phyloP scores from a whole-genome alignment of 176 grass and related monocot genomes.

The Carex parvula region DNA sequence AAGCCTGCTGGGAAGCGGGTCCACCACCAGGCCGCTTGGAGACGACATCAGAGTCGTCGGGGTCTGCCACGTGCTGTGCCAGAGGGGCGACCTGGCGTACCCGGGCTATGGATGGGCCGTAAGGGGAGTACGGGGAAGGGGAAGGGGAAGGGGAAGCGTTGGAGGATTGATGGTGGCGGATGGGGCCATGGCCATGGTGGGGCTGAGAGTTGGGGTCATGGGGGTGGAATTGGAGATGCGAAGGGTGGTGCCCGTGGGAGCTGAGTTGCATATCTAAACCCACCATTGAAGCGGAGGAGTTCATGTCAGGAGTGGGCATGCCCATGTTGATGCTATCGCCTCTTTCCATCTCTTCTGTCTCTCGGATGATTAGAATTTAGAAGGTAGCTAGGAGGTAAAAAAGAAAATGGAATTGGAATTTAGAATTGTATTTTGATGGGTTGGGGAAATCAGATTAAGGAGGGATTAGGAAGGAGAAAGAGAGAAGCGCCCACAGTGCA shows the following conservation, averaged over 20 bases:
- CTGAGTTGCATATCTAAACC: slow-evolving; percentile 29
- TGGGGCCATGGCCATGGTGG: neutral
- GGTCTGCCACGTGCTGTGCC: neutral
- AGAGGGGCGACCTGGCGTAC: neutral
- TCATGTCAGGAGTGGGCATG: neutral
- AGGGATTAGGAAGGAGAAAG: neutral
- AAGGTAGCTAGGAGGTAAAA: too few relatives aligned
- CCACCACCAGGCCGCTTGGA: neutral
- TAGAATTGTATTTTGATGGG: neutral
- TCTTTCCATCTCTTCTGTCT: slow-evolving; percentile 4
- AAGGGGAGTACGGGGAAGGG: slow-evolving; percentile 19
- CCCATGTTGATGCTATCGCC: slow-evolving; percentile 15
- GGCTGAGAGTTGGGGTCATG: neutral
- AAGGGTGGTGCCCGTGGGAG: neutral
- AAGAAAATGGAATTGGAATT: neutral
- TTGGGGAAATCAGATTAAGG: neutral
- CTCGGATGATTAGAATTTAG: too few relatives aligned
- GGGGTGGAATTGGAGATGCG: slow-evolving; percentile 15
- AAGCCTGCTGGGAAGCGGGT: slow-evolving; percentile 5
- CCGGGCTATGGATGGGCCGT: neutral
- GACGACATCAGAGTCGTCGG: neutral
- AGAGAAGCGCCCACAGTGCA: slow-evolving; percentile 25
- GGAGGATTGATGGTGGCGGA: neutral
- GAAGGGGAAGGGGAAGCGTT: slow-evolving; percentile 12
- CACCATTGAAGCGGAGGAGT: slow-evolving; percentile 9